Base-by-base conservation (phyloP, 108 stramenopile species). In the Thalassiosira profunda region DNA sequence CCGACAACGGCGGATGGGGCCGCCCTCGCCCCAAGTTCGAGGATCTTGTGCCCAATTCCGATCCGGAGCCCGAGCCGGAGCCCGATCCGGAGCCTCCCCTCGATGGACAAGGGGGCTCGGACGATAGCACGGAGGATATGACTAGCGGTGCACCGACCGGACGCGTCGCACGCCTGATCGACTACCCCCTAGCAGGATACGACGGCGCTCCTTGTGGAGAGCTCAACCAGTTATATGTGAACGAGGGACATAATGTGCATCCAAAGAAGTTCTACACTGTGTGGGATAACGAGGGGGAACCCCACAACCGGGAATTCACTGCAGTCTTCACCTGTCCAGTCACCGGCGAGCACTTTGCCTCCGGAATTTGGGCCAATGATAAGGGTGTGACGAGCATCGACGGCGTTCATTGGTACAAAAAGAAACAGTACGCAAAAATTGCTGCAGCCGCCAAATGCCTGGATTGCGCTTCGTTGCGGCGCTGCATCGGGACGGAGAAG, bases 151-250 rank as follows among this genome's bases (percentile, higher is more conserved):
- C n/a, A n/a, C n/a, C n/a, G n/a, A n/a, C n/a, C n/a, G n/a, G n/a
- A n/a, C 63, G 36, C 20, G 63, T 65, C 12, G 42, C 48, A 24
- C 55, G 26, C 8, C 51, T 46, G n/a, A 46, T 44, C 14, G 71
- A 72, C 40, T 58, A 63, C 33, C 58, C 59, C 20, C 71, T 63
- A 5, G 43, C 31, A 3, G 43, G 53, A 9, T 60, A 35, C 25
- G 71, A 72, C 14, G 71, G 71, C 34, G 61, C 59, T 1, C 71
- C 71, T 25, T 45, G 49, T 4, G 35, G 37, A 7, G 71, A 72
- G 44, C 33, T 72, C 11, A 55, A 62, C 5, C 61, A 72, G 63
- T 34, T 33, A 0, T 72, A 56, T 18, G 24, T 29, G 0, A 37
- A 26, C 20, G 10, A 14, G 36, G 70, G 70, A 24, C 40, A 29